phyloP scores from a whole-genome alignment of 495 filamentous ascomycete genomes.

The Trichoderma parareesei region DNA sequence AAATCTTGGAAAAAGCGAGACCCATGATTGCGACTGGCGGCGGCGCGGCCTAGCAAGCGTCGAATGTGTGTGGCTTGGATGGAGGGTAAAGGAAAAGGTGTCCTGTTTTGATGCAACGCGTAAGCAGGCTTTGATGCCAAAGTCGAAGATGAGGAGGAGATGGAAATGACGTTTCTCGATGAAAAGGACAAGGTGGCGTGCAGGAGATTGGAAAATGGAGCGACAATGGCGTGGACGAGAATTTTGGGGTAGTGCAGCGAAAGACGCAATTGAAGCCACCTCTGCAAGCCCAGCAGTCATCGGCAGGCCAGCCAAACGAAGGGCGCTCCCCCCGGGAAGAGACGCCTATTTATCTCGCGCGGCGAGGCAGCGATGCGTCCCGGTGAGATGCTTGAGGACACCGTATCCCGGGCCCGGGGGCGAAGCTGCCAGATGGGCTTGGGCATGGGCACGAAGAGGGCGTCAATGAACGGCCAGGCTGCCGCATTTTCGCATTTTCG shows the following conservation, averaged over 20 bases:
- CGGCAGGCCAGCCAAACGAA: no score
- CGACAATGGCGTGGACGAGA: constrained; percentile 1
- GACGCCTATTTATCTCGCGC: constrained; percentile 1
- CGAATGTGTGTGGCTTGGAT: not conserved
- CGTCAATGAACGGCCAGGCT: not conserved
- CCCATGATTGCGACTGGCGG: constrained; percentile 64
- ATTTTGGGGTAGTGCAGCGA: not conserved
- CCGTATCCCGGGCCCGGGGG: not conserved
- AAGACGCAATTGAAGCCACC: not conserved
- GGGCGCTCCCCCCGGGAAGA: no score
- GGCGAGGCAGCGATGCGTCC: not conserved
- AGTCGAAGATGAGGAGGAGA: not conserved
- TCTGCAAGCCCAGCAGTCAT: not conserved
- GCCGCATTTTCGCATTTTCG: constrained; percentile 9
- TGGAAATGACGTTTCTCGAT: not conserved
- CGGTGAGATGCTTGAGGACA: not conserved
- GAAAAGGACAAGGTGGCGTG: not conserved
- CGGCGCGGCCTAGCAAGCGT: constrained; percentile 11
- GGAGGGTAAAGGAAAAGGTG: not conserved
- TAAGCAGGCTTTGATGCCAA: constrained; percentile 1
- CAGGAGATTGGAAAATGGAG: not conserved
- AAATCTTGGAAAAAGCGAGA: constrained; percentile 87
- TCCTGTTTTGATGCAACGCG: constrained; percentile 11
- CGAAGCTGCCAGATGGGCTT: not conserved
- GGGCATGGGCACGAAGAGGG: not conserved